Conservation (phyloP, 176 grass and related monocot species). For the Cenchrus fungigraminus region DNA sequence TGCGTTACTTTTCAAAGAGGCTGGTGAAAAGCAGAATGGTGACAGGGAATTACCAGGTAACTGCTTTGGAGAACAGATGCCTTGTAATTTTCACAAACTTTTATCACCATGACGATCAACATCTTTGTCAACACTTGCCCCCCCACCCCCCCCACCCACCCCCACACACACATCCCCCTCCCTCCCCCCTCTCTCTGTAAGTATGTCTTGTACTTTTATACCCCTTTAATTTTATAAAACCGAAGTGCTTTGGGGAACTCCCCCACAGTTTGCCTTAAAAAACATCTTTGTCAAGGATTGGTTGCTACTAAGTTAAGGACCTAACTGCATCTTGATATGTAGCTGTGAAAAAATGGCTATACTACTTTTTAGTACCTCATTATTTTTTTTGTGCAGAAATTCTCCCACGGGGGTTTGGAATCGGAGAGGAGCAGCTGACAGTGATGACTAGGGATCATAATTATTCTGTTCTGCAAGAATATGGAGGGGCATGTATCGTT, state of each 20-base stretch:
- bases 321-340: conserved; percentile 17
- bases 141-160: too few relatives aligned
- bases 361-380: neutral
- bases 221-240: too few relatives aligned
- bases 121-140: too few relatives aligned
- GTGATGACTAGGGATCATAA: conserved; percentile 81
- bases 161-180: too few relatives aligned
- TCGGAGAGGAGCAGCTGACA: conserved; percentile 72
- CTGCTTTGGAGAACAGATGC: neutral
- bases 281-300: conserved; percentile 22
- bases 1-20: conserved; percentile 93
- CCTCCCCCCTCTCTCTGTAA: too few relatives aligned
- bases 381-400: conserved; percentile 53
- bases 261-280: too few relatives aligned
- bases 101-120: conserved; percentile 8
- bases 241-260: too few relatives aligned
- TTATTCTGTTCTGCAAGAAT: conserved; percentile 74
- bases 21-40: conserved; percentile 59
- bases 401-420: conserved; percentile 53
- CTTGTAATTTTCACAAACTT: conserved; percentile 5
- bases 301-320: conserved; percentile 11
- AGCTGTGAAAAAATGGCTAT: neutral
- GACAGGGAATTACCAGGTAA: conserved; percentile 61
- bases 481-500: conserved; percentile 81
- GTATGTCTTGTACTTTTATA: too few relatives aligned